These are phyloP conservation scores for Cucumis cinereus DNA, from an alignment of 306 rosid genomes.

Conservation along the genomic window DNA sequence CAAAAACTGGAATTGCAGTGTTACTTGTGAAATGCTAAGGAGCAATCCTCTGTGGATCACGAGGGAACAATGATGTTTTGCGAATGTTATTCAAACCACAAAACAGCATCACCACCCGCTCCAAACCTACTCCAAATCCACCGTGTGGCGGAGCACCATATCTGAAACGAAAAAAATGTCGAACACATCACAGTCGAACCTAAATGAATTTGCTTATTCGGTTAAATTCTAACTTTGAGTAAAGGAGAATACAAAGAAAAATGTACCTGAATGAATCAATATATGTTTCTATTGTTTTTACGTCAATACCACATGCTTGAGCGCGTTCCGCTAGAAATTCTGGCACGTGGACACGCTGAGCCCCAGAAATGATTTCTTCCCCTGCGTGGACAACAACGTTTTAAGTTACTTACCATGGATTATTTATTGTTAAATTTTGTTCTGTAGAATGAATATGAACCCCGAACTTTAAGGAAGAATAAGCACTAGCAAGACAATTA, in stretches of 20 bases:
- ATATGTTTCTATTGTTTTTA: slow-evolving; percentile 56
- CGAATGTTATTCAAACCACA: slow-evolving; percentile 80
- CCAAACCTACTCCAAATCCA: slow-evolving; percentile 92
- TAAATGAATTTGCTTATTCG: neutral
- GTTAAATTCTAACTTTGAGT: neutral
- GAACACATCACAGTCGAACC: neutral
- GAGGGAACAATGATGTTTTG: slow-evolving; percentile 71
- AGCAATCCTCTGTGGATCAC: slow-evolving; percentile 68
- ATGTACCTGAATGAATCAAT: slow-evolving; percentile 80
- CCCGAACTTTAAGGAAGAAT: neutral
- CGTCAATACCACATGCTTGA: slow-evolving; percentile 63
- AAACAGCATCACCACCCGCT: slow-evolving; percentile 90
- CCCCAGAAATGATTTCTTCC: slow-evolving; percentile 97
- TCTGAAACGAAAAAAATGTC: slow-evolving; percentile 22
- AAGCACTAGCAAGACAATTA: neutral
- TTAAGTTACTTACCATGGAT: neutral
- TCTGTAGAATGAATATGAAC: neutral
- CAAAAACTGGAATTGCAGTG: neutral
- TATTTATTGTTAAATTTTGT: neutral
- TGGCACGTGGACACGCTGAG: slow-evolving; percentile 76
- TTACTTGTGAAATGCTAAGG: slow-evolving; percentile 15
- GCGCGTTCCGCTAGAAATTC: slow-evolving; percentile 74
- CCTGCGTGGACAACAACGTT: slow-evolving; percentile 25
- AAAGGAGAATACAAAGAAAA: neutral
- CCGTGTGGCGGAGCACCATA: slow-evolving; percentile 92